Conservation (phyloP, 2,329 filamentous ascomycete genomes). For the Neurospora sp. region DNA sequence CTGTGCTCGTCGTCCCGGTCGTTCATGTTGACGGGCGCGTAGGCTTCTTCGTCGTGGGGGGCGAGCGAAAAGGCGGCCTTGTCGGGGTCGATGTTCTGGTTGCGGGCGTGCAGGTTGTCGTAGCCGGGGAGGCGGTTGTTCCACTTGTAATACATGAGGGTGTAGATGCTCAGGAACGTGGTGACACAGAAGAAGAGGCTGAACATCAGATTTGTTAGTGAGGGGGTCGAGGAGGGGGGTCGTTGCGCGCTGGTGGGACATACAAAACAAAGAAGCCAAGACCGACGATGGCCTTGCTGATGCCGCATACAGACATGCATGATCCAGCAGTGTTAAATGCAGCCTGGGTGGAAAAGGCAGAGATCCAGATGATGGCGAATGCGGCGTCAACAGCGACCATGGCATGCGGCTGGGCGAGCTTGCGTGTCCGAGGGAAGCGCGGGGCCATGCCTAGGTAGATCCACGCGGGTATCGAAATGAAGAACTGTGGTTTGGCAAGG, state of each 20-base stretch:
- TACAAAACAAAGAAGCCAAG: constrained; percentile 55
- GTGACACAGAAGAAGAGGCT: constrained; percentile 47
- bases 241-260: constrained; percentile 17
- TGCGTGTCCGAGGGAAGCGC: constrained; percentile 50
- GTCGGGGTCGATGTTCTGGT: constrained; percentile 53
- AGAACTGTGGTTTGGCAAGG: constrained; percentile 37
- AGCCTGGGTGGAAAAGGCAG: constrained; percentile 56
- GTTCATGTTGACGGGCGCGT: constrained; percentile 49
- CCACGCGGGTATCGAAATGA: constrained; percentile 53
- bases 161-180: constrained; percentile 48
- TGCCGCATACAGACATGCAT: constrained; percentile 46
- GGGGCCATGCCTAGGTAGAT: constrained; percentile 57
- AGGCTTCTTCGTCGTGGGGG: constrained; percentile 56
- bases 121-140: constrained; percentile 54
- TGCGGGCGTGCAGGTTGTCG: constrained; percentile 33
- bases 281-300: constrained; percentile 54
- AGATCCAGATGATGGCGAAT: constrained; percentile 53
- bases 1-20: constrained; percentile 38
- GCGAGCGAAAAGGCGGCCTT: constrained; percentile 60
- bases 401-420: constrained; percentile 50
- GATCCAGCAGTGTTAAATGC: constrained; percentile 47
- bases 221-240: neutral
- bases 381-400: constrained; percentile 49
- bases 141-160: constrained; percentile 50
- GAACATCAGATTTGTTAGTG: constrained; percentile 1